phyloP scores from a whole-genome alignment of 1,284 basidiomycete genomes.

The Cutaneotrichosporon sp. region DNA sequence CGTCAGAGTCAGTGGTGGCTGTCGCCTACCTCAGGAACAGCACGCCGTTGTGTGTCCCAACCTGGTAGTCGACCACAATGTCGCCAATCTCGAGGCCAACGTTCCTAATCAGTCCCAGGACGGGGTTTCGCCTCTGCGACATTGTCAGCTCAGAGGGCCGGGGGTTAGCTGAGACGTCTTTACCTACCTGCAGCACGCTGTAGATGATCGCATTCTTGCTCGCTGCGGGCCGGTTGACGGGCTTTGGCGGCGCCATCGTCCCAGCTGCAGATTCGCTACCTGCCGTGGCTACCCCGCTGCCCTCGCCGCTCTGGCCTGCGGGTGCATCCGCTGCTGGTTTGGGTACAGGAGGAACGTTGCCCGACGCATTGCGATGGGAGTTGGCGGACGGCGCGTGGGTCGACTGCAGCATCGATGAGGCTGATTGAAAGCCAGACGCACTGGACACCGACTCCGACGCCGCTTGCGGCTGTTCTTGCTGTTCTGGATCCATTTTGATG shows the following conservation, averaged over 20 bases:
- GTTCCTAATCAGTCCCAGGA: conserved; percentile 76
- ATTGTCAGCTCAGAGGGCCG: neutral
- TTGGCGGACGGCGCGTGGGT: conserved; percentile 12
- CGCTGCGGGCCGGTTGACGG: conserved; percentile 31
- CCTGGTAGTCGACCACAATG: conserved; percentile 88
- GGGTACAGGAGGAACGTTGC: conserved; percentile 13
- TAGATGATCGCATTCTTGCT: conserved; percentile 61
- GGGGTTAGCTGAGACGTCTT: conserved; percentile 3
- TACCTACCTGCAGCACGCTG: conserved; percentile 57
- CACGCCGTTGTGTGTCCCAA: conserved; percentile 91
- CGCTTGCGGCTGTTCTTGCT: conserved; percentile 1
- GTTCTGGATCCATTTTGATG: conserved; percentile 15
- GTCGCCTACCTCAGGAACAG: conserved; percentile 71
- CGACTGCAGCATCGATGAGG: conserved; percentile 18
- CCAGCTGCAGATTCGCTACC: neutral
- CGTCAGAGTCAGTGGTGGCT: neutral
- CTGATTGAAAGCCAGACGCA: conserved; percentile 19
- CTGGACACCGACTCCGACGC: neutral
- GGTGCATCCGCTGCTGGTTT: neutral
- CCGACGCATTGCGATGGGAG: conserved; percentile 23
- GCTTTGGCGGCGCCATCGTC: conserved; percentile 12
- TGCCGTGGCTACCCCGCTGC: neutral
- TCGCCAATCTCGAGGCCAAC: conserved; percentile 93
- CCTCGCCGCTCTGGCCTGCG: neutral
- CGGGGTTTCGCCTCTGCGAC: conserved; percentile 73